phyloP scores from a whole-genome alignment of 768 basidiomycete species.

The Mycena filopes region DNA sequence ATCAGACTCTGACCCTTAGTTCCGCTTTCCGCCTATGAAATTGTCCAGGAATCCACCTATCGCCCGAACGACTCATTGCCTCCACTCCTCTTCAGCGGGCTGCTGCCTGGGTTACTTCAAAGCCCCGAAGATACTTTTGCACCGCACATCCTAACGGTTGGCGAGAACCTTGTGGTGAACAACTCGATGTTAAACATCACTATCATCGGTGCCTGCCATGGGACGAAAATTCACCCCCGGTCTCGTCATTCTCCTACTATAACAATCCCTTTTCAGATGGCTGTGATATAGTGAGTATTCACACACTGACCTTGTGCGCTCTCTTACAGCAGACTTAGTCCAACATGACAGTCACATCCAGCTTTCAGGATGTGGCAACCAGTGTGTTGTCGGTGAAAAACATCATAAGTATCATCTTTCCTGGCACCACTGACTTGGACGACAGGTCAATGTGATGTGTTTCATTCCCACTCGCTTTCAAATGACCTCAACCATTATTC shows the following conservation, averaged over 20 bases:
- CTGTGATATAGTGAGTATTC: conserved; percentile 1
- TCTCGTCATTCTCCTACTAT: conserved; percentile 4
- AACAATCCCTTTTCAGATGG: no score
- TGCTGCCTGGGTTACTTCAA: neutral
- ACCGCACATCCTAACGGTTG: neutral
- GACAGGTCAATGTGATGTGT: no score
- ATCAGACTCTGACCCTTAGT: no score
- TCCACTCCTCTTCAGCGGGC: neutral
- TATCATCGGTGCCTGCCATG: neutral
- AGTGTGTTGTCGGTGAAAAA: no score
- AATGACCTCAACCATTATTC: no score
- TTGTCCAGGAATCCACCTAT: neutral
- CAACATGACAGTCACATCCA: neutral
- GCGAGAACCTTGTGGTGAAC: neutral
- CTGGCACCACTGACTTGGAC: no score
- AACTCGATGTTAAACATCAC: neutral
- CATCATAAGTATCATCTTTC: no score
- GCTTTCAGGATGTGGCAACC: no score
- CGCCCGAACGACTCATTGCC: neutral
- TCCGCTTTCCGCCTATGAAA: neutral
- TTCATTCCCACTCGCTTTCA: no score
- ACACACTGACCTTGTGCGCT: no score
- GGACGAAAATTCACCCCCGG: neutral
- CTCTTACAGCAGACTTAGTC: neutral
- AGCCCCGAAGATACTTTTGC: neutral